phyloP scores from a whole-genome alignment of 1,139 yeast genomes.

The Candida sanyaensis region DNA sequence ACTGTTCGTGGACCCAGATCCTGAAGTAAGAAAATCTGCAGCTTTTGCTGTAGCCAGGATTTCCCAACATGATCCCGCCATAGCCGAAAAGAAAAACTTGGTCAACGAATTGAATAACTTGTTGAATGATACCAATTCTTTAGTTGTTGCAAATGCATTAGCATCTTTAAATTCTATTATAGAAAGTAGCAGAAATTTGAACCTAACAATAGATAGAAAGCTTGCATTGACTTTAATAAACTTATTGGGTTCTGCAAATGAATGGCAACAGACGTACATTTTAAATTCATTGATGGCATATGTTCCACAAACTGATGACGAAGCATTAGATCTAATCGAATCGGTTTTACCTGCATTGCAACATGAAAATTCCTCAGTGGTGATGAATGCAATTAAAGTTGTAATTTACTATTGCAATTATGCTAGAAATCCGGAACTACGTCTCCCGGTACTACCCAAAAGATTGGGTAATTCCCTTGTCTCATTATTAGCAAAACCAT shows the following conservation, averaged over 20 bases:
- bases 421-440: slow-evolving; percentile 45
- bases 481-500: slow-evolving; percentile 71
- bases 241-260: slow-evolving; percentile 58
- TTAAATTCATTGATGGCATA: slow-evolving; percentile 67
- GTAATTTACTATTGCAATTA: slow-evolving; percentile 76
- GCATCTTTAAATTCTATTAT: slow-evolving; percentile 70
- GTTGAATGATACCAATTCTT: slow-evolving; percentile 56
- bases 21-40: slow-evolving; percentile 68
- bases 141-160: slow-evolving; percentile 72
- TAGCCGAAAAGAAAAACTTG: slow-evolving; percentile 48
- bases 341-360: slow-evolving; percentile 72
- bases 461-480: slow-evolving; percentile 73
- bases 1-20: slow-evolving; percentile 54
- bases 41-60: slow-evolving; percentile 70
- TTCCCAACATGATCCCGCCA: slow-evolving; percentile 55
- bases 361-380: slow-evolving; percentile 83
- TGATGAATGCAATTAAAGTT: slow-evolving; percentile 71
- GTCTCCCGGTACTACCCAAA: slow-evolving; percentile 53
- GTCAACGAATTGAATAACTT: slow-evolving; percentile 59
- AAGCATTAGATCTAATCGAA: slow-evolving; percentile 69
- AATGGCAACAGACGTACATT: slow-evolving; percentile 81
- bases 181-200: slow-evolving; percentile 51
- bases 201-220: slow-evolving; percentile 54
- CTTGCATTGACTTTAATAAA: slow-evolving; percentile 58
- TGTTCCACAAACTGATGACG: slow-evolving; percentile 68